Evolutionary conservation across 352 stramenopile genomes (phyloP).

Genomic region (Phytophthora litchii): DNA sequence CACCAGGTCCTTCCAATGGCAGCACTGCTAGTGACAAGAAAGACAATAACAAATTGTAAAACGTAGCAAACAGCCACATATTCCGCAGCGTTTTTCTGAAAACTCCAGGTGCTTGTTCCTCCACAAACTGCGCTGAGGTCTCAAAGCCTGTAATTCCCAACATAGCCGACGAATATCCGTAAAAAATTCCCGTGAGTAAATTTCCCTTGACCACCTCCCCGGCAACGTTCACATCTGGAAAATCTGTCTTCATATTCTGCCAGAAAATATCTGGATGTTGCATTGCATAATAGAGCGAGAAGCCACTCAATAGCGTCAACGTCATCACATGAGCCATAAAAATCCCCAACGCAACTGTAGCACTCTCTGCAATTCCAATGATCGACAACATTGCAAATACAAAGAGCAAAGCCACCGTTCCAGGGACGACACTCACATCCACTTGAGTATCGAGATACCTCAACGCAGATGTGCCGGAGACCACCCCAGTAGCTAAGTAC

Average conservation of each 20-base stretch:
- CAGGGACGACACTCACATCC: slow-evolving; percentile 43
- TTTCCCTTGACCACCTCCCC: slow-evolving; percentile 56
- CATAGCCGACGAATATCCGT: slow-evolving; percentile 85
- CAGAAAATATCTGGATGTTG: slow-evolving; percentile 60
- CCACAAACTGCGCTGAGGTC: slow-evolving; percentile 91
- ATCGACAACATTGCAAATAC: slow-evolving; percentile 84
- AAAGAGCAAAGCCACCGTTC: slow-evolving; percentile 71
- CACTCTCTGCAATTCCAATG: slow-evolving; percentile 88
- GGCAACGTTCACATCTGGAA: slow-evolving; percentile 52
- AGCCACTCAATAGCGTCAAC: slow-evolving; percentile 71
- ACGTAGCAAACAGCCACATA: slow-evolving; percentile 86
- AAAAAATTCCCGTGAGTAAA: slow-evolving; percentile 71
- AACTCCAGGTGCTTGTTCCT: slow-evolving; percentile 86
- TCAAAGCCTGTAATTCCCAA: slow-evolving; percentile 93
- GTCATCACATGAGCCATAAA: slow-evolving; percentile 85
- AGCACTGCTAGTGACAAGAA: slow-evolving; percentile 85
- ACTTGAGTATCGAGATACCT: slow-evolving; percentile 69
- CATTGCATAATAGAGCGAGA: slow-evolving; percentile 65
- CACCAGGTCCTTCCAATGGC: slow-evolving; percentile 57
- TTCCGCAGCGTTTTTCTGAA: slow-evolving; percentile 82
- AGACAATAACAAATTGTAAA: slow-evolving; percentile 90
- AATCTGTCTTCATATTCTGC: slow-evolving; percentile 72
- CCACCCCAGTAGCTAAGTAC: slow-evolving; percentile 90
- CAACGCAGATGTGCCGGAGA: slow-evolving; percentile 65
- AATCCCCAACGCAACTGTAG: slow-evolving; percentile 82